These are phyloP conservation scores for Phytophthora syringae DNA, from an alignment of 352 stramenopile genomes.

Conservation along the genomic window DNA sequence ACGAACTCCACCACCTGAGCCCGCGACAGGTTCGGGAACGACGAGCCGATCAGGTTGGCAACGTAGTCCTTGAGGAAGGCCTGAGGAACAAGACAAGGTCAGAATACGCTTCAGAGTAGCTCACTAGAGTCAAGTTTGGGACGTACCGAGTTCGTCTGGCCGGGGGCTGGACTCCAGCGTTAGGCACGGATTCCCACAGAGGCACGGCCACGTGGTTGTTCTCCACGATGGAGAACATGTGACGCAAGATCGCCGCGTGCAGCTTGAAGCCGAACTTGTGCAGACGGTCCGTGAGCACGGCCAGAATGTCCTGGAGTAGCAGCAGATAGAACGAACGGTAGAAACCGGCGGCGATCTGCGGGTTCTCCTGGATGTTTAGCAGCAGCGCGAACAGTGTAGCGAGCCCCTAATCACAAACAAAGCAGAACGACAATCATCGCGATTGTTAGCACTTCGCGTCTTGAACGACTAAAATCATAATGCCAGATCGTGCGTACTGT, in stretches of 20 bases:
- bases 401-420: slow-evolving; percentile 74
- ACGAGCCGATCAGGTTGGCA: slow-evolving; percentile 95
- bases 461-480: not conserved
- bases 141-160: slow-evolving; percentile 84
- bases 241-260: slow-evolving; percentile 96
- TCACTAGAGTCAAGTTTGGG: not conserved
- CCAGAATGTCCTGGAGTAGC: slow-evolving; percentile 95
- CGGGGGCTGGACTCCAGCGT: slow-evolving; percentile 62
- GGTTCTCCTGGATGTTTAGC: slow-evolving; percentile 95
- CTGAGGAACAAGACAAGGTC: slow-evolving; percentile 30
- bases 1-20: slow-evolving; percentile 97
- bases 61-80: slow-evolving; percentile 98
- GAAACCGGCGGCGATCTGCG: slow-evolving; percentile 96
- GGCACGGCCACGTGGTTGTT: slow-evolving; percentile 96
- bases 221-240: slow-evolving; percentile 98
- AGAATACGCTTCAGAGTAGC: not conserved
- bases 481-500: slow-evolving; percentile 62
- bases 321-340: slow-evolving; percentile 98
- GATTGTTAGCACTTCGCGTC: not conserved
- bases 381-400: slow-evolving; percentile 97
- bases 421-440: no score
- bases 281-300: slow-evolving; percentile 98
- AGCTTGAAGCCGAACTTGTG: slow-evolving; percentile 99
- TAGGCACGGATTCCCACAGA: slow-evolving; percentile 93
- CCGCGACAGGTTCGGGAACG: slow-evolving; percentile 96